Evolutionary conservation across 208 protist genomes (phyloP), one percentile per base, ranked within the genome.

Genomic region (Giardia duodenalis): DNA sequence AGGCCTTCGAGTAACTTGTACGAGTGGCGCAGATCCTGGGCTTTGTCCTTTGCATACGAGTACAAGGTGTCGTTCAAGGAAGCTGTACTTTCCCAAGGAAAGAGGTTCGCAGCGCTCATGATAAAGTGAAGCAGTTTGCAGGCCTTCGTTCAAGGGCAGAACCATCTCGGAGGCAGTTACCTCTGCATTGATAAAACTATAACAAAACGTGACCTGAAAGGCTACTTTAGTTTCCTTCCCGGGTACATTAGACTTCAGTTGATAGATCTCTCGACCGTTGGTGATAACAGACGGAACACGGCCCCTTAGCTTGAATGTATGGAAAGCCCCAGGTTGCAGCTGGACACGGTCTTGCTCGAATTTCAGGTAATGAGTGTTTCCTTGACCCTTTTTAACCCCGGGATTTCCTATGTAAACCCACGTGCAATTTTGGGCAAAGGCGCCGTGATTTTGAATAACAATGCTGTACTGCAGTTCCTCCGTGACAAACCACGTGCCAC

Each of bases 161-260:
- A 76, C 30, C 10, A 76, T 30, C 30, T 76, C 57, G 30, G 57
- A 10, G 19, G 30, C 19, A 39, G 57, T 30, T 19, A 89, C 42
- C 42, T 89, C 19, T 10, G 44, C 42, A 19, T 89, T 44, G 42
- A 89, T 44, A 44, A 89, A 89, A 3, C 42, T 89, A 44, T 45
- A 89, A 10, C 44, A 42, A 42, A 89, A 89, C 4, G 4, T 89
- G 42, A 89, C 42, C 86, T 89, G 42, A 89, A 89, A 89, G 4
- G 86, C 86, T 19, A 42, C 44, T 45, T 89, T 44, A n/a, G 86
- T 89, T 19, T 4, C 4, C 42, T 89, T 89, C 44, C 86, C 86
- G 4, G 4, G 86, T 45, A 89, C 42, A 89, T 89, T 89, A 45
- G 86, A 45, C 19, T 44, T 4, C 39, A 89, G 42, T 45, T 46